Evolutionary conservation across 768 basidiomycete genomes (phyloP).

Genomic region (Mycena latifolia): DNA sequence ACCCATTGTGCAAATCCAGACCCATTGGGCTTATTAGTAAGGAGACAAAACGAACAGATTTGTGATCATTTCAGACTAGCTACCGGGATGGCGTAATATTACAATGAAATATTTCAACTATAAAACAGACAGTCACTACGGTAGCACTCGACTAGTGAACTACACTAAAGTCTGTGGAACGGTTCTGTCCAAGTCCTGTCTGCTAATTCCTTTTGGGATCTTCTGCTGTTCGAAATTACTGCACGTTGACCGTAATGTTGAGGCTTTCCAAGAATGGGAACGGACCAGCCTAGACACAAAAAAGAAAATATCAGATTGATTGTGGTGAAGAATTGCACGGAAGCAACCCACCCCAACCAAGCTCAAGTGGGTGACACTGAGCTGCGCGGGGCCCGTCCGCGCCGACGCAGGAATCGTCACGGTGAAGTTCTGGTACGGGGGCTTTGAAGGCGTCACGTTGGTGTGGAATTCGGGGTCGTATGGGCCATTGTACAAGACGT

Average conservation of each 20-base stretch:
- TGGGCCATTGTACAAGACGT: constrained; percentile 52
- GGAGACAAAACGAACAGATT: no score
- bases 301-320: neutral
- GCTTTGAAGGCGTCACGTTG: constrained; percentile 14
- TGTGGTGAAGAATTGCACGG: neutral
- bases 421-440: constrained; percentile 54
- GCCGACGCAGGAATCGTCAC: constrained; percentile 46
- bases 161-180: no score
- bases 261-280: constrained; percentile 23
- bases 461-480: constrained; percentile 45
- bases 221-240: neutral
- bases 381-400: constrained; percentile 39
- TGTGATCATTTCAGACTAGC: no score
- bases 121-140: no score
- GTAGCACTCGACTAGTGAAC: no score
- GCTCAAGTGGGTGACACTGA: constrained; percentile 46
- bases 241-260: constrained; percentile 24
- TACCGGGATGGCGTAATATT: no score
- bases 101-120: no score
- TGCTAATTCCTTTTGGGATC: no score
- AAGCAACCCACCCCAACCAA: constrained; percentile 49
- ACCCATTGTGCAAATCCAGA: no score
- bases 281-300: constrained; percentile 15
- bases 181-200: no score
- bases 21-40: no score